phyloP scores from a whole-genome alignment of 495 filamentous ascomycete genomes.

The Lophiotrema nucula region DNA sequence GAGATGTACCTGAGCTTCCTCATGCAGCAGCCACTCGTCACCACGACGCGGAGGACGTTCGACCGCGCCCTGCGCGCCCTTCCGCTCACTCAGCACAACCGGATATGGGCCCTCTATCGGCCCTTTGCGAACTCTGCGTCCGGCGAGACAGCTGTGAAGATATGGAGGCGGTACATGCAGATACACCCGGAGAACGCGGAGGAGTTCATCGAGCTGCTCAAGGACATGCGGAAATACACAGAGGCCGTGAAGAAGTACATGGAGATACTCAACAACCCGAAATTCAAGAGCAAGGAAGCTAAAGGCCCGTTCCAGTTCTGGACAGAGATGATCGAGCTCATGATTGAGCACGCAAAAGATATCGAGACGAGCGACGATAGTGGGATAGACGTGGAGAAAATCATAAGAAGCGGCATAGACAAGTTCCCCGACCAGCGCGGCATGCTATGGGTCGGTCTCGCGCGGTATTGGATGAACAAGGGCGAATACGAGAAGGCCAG shows the following conservation, averaged over 20 bases:
- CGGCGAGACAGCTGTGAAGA: slow-evolving; percentile 84
- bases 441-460: slow-evolving; percentile 93
- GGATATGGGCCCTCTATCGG: slow-evolving; percentile 91
- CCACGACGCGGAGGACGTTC: slow-evolving; percentile 86
- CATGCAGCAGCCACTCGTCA: slow-evolving; percentile 85
- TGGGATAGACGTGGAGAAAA: slow-evolving; percentile 88
- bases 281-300: slow-evolving; percentile 86
- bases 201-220: slow-evolving; percentile 86
- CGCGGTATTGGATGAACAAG: slow-evolving; percentile 94
- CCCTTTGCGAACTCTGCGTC: slow-evolving; percentile 91
- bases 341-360: slow-evolving; percentile 87
- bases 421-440: slow-evolving; percentile 93
- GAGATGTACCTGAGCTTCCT: slow-evolving; percentile 95
- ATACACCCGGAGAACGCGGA: slow-evolving; percentile 95
- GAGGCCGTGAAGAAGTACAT: slow-evolving; percentile 93
- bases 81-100: slow-evolving; percentile 95
- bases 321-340: slow-evolving; percentile 96
- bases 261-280: slow-evolving; percentile 86
- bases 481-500: slow-evolving; percentile 88
- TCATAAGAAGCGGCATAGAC: slow-evolving; percentile 89
- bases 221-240: slow-evolving; percentile 80
- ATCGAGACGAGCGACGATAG: slow-evolving; percentile 75
- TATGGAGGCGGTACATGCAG: slow-evolving; percentile 97
- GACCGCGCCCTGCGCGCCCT: slow-evolving; percentile 90
- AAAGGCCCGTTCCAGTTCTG: slow-evolving; percentile 96